Percentiles rank a stretch among this genome's conserved stretches.
Conservation (phyloP, 169 alveolate species). For the Cardiosporidium cionae region DNA sequence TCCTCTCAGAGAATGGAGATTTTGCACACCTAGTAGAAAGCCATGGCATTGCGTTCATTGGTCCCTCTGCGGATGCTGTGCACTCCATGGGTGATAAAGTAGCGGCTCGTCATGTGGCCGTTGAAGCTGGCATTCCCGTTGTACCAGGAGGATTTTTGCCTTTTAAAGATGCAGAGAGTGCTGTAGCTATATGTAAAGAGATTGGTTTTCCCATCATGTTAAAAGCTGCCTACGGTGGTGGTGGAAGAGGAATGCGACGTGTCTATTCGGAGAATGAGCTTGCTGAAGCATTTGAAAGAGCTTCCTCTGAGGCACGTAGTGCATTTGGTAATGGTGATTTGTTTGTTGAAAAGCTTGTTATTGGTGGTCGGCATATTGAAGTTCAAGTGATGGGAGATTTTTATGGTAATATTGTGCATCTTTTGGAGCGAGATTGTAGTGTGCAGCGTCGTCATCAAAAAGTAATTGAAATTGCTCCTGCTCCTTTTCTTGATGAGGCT, state of each 20-base stretch:
- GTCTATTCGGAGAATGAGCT: constrained; percentile 42
- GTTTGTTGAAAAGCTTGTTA: constrained; percentile 57
- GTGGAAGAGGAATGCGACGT: constrained; percentile 78
- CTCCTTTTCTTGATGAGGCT: constrained; percentile 24
- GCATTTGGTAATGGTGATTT: constrained; percentile 60
- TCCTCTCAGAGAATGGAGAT: constrained; percentile 68
- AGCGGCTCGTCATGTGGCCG: constrained; percentile 64
- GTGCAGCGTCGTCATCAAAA: constrained; percentile 85
- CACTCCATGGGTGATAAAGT: constrained; percentile 68
- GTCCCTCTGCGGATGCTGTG: constrained; percentile 66
- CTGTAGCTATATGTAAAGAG: constrained; percentile 17
- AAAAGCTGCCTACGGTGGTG: constrained; percentile 77
- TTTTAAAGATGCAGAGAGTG: constrained; percentile 47
- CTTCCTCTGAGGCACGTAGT: constrained; percentile 61
- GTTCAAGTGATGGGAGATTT: constrained; percentile 80
- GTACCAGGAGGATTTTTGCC: constrained; percentile 59
- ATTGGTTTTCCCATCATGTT: constrained; percentile 64
- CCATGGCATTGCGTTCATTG: constrained; percentile 46
- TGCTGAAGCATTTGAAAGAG: constrained; percentile 49
- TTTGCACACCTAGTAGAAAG: constrained; percentile 53
- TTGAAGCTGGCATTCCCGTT: constrained; percentile 59
- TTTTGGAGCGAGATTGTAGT: constrained; percentile 84
- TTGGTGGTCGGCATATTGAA: constrained; percentile 69
- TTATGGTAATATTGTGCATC: constrained; percentile 72
- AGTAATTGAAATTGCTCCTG: constrained; percentile 66